Conservation (phyloP, 331 rosid species). For the Rhamnella rubrinervis region DNA sequence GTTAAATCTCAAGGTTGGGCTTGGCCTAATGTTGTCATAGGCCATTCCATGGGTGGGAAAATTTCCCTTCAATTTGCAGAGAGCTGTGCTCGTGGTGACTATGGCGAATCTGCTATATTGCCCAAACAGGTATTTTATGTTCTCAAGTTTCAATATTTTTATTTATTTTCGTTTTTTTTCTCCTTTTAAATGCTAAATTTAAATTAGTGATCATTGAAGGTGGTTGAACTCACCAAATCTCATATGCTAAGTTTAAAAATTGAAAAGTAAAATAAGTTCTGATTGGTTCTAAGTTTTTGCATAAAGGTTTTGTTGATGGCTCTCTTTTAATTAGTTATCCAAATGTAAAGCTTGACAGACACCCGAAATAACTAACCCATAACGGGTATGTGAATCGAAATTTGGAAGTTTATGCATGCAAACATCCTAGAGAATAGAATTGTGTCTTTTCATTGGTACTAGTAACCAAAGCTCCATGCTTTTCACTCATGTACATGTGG, state of each 20-base stretch:
- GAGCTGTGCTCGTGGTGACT: conserved; percentile 68
- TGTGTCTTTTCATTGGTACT: no score
- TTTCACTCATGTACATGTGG: no score
- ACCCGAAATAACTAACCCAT: neutral
- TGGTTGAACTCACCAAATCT: neutral
- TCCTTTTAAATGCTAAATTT: neutral
- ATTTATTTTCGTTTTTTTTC: neutral
- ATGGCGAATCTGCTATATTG: conserved; percentile 50
- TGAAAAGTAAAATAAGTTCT: neutral
- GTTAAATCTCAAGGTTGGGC: conserved; percentile 63
- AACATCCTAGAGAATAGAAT: no score
- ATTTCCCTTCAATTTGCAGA: conserved; percentile 67
- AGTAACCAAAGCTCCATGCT: no score
- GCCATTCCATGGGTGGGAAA: conserved; percentile 93
- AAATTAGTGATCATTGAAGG: neutral
- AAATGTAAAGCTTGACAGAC: neutral
- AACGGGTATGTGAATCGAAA: neutral
- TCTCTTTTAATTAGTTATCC: neutral
- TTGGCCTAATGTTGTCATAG: conserved; percentile 94
- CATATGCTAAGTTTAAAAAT: neutral
- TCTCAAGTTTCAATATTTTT: neutral
- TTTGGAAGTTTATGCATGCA: neutral
- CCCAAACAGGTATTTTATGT: conserved; percentile 75
- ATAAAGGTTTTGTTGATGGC: neutral
- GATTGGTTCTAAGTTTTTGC: neutral